These are phyloP conservation scores for Candida palmyrensis DNA, from an alignment of 805 yeast genomes.

Conservation along the genomic window DNA sequence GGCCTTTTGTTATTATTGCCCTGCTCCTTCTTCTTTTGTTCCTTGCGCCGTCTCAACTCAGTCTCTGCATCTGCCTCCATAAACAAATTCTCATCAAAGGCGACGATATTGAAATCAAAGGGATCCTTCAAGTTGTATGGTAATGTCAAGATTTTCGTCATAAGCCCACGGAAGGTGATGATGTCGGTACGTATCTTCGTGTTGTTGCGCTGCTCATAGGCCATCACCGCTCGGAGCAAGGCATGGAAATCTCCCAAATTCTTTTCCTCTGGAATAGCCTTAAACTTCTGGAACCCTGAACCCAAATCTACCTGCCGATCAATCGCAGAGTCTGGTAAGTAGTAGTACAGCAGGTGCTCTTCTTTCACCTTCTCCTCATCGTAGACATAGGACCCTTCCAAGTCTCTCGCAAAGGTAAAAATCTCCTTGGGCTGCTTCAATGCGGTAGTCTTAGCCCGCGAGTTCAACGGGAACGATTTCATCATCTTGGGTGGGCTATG, in stretches of 20 bases:
- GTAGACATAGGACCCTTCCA: conserved; percentile 38
- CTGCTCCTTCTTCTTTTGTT: conserved; percentile 14
- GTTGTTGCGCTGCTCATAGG: conserved; percentile 44
- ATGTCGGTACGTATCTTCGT: conserved; percentile 56
- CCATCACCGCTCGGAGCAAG: conserved; percentile 49
- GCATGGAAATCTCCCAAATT: conserved; percentile 54
- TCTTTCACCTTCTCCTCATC: conserved; percentile 46
- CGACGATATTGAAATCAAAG: conserved; percentile 56
- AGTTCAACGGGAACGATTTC: conserved; percentile 35
- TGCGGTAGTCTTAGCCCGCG: conserved; percentile 59
- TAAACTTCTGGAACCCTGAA: conserved; percentile 59
- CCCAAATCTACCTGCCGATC: conserved; percentile 56
- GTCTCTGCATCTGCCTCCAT: conserved; percentile 47
- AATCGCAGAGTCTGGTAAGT: conserved; percentile 70
- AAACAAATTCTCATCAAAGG: conserved; percentile 72
- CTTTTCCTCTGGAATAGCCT: conserved; percentile 48
- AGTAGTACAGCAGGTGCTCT: conserved; percentile 59
- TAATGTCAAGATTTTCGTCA: conserved; percentile 66
- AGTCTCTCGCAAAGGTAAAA: conserved; percentile 56
- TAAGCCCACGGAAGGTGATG: conserved; percentile 79
- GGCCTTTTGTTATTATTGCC: conserved; percentile 12
- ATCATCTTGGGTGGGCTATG: conserved; percentile 17
- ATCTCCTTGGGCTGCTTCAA: conserved; percentile 85
- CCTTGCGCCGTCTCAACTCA: conserved; percentile 24
- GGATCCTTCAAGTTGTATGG: conserved; percentile 57